These are phyloP conservation scores for Murraya koenigii DNA, from an alignment of 345 rosid species.

Conservation along the genomic window DNA sequence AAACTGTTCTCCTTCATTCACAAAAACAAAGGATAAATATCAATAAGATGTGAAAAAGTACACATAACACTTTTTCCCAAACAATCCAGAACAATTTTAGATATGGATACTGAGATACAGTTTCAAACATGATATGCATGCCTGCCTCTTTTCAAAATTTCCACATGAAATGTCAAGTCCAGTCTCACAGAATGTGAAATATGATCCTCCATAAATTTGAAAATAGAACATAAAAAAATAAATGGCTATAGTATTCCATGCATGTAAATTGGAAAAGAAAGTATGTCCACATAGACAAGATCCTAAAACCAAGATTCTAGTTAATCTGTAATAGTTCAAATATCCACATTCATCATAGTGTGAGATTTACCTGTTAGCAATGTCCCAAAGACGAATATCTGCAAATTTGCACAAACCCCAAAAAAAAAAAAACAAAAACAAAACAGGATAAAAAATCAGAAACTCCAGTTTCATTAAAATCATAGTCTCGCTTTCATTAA, in stretches of 20 bases:
- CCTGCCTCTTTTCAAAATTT: background rate
- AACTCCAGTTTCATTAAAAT: no score
- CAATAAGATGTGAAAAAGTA: constrained; percentile 5
- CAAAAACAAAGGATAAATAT: background rate
- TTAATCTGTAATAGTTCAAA: background rate
- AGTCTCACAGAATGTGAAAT: background rate
- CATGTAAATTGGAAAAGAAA: background rate
- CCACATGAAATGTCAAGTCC: background rate
- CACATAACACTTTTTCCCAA: background rate
- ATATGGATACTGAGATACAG: background rate
- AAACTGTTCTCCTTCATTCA: constrained; percentile 65
- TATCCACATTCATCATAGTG: background rate
- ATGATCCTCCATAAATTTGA: background rate
- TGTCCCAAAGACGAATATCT: constrained; percentile 98
- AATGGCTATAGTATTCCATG: background rate
- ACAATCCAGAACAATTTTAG: background rate
- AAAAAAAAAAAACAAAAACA: background rate
- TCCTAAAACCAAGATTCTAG: background rate
- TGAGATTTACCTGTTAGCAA: constrained; percentile 66
- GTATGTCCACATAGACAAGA: background rate
- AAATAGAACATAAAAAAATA: background rate
- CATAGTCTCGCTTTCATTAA: no score
- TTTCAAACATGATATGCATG: background rate
- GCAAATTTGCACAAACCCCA: constrained; percentile 20
- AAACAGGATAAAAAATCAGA: background rate